Base-by-base conservation (phyloP, 192 early-diverging fungal species). In the Coemansia guatemalensis region DNA sequence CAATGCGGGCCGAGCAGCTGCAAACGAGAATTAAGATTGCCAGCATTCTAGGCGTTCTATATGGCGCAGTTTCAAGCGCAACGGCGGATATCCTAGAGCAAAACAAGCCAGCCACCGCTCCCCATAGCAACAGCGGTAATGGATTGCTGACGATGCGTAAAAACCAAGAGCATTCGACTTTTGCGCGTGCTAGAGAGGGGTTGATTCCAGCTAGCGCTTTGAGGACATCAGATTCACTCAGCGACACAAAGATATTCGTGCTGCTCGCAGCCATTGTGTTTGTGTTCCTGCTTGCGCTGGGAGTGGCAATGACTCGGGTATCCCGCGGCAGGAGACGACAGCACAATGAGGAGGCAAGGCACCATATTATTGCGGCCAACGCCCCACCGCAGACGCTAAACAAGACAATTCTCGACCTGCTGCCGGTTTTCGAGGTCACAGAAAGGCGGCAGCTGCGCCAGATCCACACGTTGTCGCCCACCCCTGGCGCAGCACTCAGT, bases 201-300 rank as follows among this genome's bases (percentile, higher is more conserved):
- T 17, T n/a, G 18, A 22, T 64, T 12, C 26, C 62, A 8, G 23
- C 24, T 12, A 29, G 23, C 4, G 39, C 39, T 14, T 47, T 64
- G 39, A 24, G 62, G 24, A 60, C 74, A 3, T 56, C 74, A 6
- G 78, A 81, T 24, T 68, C 78, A 18, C 72, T 81, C 47, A 81
- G 78, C 60, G 78, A 81, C 52, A 81, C 78, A 39, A 81, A 81
- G 58, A 81, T 81, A 62, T 81, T 81, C 56, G 68, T 81, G n/a
- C 65, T 81, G 9, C 54, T 81, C 14, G 78, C 78, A 17, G 68
- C 72, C 0, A 74, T 81, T 41, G 78, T 81, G n/a, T 81, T 81
- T 27, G 62, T 81, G 23, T 81, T 81, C 32, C 65, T 81, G n/a
- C 59, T 74, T 18, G 78, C 78, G 3, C 72, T 81, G 27, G 78